Evolutionary conservation across 768 basidiomycete genomes (phyloP).

Genomic region (Calocybe cyanea): DNA sequence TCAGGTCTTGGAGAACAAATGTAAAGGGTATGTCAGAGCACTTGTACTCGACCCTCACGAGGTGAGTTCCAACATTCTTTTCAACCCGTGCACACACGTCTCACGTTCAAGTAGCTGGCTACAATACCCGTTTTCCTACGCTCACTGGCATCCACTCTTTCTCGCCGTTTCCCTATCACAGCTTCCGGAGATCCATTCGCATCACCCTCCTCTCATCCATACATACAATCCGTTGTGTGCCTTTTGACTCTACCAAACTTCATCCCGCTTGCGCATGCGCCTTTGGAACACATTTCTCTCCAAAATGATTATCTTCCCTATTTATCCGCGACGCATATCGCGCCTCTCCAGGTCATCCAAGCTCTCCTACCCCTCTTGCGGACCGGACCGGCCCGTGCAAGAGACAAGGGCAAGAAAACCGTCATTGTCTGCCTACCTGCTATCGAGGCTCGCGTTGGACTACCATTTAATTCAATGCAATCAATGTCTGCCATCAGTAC

Average conservation of each 20-base stretch:
- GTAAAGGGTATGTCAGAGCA: conserved; percentile 75
- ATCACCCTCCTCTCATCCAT: conserved; percentile 58
- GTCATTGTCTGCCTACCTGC: conserved; percentile 77
- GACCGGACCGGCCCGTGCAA: conserved; percentile 51
- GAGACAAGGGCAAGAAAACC: conserved; percentile 50
- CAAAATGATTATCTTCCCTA: conserved; percentile 63
- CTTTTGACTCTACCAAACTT: conserved; percentile 56
- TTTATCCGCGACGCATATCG: conserved; percentile 70
- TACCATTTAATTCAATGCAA: conserved; percentile 64
- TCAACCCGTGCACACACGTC: background rate
- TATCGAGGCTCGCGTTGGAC: conserved; percentile 65
- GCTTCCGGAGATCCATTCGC: conserved; percentile 79
- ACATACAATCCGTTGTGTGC: conserved; percentile 77
- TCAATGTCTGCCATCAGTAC: conserved; percentile 78
- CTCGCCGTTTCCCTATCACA: conserved; percentile 78
- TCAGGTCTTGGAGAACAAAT: conserved; percentile 55
- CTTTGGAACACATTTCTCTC: conserved; percentile 69
- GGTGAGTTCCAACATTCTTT: conserved; percentile 34
- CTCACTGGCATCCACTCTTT: conserved; percentile 74
- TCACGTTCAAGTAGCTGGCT: conserved; percentile 47
- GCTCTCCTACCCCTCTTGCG: conserved; percentile 74
- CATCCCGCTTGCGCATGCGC: conserved; percentile 43
- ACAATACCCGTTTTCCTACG: conserved; percentile 75
- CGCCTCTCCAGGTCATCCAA: conserved; percentile 74
- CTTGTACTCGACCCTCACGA: conserved; percentile 78